Conservation (phyloP, 2,329 filamentous ascomycete species). For the Trichoderma afroharzianum region DNA sequence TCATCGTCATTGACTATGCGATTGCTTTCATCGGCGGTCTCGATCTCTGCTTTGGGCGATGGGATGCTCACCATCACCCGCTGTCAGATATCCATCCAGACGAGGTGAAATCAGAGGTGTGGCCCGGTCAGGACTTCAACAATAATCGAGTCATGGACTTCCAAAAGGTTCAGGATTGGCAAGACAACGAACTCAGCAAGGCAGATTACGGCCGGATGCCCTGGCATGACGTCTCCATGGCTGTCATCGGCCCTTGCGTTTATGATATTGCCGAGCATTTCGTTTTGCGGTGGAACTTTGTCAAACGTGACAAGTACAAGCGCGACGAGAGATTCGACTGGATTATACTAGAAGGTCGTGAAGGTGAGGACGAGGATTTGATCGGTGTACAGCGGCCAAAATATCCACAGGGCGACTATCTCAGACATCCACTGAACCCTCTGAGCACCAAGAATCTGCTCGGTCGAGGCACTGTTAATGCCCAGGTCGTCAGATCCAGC, state of each 20-base stretch:
- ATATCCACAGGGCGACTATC: conserved; percentile 83
- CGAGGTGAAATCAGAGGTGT: conserved; percentile 77
- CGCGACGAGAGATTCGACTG: conserved; percentile 79
- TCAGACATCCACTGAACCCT: conserved; percentile 72
- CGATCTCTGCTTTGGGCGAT: conserved; percentile 92
- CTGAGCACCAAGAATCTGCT: conserved; percentile 62
- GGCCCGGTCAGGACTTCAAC: conserved; percentile 96
- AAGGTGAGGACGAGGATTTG: conserved; percentile 77
- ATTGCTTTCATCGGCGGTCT: conserved; percentile 91
- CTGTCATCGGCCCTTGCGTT: conserved; percentile 80
- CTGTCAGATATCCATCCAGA: conserved; percentile 85
- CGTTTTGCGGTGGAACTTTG: conserved; percentile 90
- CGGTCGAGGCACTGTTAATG: conserved; percentile 69
- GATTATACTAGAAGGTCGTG: conserved; percentile 73
- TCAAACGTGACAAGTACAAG: conserved; percentile 98
- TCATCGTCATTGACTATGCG: conserved; percentile 89
- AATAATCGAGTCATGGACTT: conserved; percentile 98
- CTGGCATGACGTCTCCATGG: conserved; percentile 96
- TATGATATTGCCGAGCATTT: conserved; percentile 97
- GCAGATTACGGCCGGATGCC: conserved; percentile 92
- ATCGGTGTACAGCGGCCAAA: conserved; percentile 84
- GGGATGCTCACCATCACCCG: conserved; percentile 83
- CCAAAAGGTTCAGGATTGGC: conserved; percentile 85
- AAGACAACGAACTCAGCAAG: conserved; percentile 87
- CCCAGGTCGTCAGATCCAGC: conserved; percentile 85